These are phyloP conservation scores for Saussurea involucrata DNA, from an alignment of 129 eudicot genomes.

Conservation along the genomic window DNA sequence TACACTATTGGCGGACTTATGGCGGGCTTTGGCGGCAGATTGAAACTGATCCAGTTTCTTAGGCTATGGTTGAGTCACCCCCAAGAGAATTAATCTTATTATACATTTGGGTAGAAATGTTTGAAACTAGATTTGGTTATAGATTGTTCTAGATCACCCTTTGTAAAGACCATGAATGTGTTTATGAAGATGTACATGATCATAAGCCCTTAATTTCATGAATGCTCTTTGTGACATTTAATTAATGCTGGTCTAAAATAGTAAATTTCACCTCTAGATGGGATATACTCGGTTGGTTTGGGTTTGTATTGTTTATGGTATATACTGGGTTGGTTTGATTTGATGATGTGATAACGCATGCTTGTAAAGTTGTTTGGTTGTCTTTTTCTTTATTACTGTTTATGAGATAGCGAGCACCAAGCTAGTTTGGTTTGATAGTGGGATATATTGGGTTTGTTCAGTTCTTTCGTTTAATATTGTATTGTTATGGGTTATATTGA, in stretches of 20 bases:
- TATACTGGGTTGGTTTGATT: background rate
- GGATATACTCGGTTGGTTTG: background rate
- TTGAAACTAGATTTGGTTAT: conserved; percentile 7
- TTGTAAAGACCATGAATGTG: conserved; percentile 14
- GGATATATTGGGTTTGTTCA: too few relatives aligned
- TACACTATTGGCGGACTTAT: background rate
- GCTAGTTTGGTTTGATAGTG: background rate
- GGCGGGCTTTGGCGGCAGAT: background rate
- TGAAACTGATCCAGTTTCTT: background rate
- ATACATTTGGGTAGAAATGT: background rate
- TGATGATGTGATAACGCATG: background rate
- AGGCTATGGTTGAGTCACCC: background rate
- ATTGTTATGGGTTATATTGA: too few relatives aligned
- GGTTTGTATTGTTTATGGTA: background rate
- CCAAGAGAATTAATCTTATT: background rate
- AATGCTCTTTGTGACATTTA: background rate
- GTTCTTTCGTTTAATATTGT: too few relatives aligned
- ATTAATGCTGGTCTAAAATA: background rate
- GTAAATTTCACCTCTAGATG: background rate
- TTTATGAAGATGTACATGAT: conserved; percentile 23
- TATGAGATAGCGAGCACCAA: too few relatives aligned
- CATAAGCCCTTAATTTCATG: background rate
- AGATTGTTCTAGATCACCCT: conserved; percentile 1
- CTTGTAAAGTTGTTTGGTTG: background rate
- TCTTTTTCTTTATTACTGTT: background rate